Base-by-base conservation (phyloP, 73 alveolate genomes). In the Stentor coeruleus region DNA sequence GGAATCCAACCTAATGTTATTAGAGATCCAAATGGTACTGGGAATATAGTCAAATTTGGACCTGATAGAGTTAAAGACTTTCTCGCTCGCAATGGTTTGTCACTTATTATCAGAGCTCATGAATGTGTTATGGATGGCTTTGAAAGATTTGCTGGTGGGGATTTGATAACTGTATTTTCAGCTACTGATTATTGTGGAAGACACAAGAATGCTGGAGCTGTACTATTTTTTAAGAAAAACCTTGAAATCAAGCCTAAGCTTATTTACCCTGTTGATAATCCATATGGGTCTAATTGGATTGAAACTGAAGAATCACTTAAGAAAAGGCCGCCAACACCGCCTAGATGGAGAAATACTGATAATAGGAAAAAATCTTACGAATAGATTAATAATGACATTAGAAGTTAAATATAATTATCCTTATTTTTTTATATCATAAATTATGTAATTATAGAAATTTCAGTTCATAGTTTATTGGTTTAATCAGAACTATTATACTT, bases 231-330 rank as follows among this genome's bases (percentile, higher is more conserved):
- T 49, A 83, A 88, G 76, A 88, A 88, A 89, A 88, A 81, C 36
- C 60, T 85, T 42, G 87, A 85, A 20, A 82, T 88, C 60, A 85
- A 83, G n/a, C 91, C 94, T 35, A 88, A 88, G 76, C 76, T 88
- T 30, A 85, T 88, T 49, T 59, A 60, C 30, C 91, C 94, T 3
- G 89, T 88, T 0, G 84, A 88, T 36, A 88, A 85, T 33, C 81
- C 85, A 0, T 76, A 59, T 58, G 58, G 72, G n/a, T 15, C 81
- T 36, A 57, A 87, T 49, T 85, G 92, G 92, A 66, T 82, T 42
- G 75, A 66, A 3, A 35, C 59, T 3, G 39, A 3, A 30, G 77
- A 20, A 3, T 26, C 57, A n/a, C n/a, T n/a, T n/a, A n/a, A n/a
- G n/a, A n/a, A n/a, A n/a, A n/a, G n/a, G n/a, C n/a, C n/a, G n/a